Conservation (phyloP, 1,139 yeast species). For the Geotrichum candidum region DNA sequence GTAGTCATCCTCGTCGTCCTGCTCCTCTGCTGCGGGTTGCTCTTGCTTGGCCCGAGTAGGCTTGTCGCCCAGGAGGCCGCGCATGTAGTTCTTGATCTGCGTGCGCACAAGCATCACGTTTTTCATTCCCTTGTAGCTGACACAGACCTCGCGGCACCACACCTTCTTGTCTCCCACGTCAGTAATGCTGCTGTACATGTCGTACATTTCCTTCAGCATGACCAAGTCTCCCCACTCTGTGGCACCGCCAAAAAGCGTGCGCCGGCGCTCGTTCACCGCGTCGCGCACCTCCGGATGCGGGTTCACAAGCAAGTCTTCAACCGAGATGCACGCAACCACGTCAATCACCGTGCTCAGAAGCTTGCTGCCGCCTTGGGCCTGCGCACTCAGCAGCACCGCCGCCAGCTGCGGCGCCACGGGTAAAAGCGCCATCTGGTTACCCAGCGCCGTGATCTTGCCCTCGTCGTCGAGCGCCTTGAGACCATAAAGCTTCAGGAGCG, state of each 20-base stretch:
- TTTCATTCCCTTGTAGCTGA: constrained; percentile 73
- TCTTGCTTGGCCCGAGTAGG: background rate
- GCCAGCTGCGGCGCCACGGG: constrained; percentile 91
- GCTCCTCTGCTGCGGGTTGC: constrained; percentile 1
- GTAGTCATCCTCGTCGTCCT: constrained; percentile 23
- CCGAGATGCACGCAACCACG: constrained; percentile 87
- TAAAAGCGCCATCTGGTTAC: constrained; percentile 76
- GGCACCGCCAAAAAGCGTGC: constrained; percentile 59
- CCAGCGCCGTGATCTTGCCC: constrained; percentile 72
- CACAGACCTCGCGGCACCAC: constrained; percentile 78
- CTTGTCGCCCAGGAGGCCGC: constrained; percentile 18
- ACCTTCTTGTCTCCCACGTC: constrained; percentile 48
- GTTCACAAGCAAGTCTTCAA: constrained; percentile 76
- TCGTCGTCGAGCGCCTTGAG: constrained; percentile 70
- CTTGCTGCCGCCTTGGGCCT: constrained; percentile 43
- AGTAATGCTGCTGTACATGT: constrained; percentile 44
- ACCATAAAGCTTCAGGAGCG: constrained; percentile 70
- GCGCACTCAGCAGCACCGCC: constrained; percentile 74
- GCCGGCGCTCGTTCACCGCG: constrained; percentile 52
- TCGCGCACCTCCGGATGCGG: constrained; percentile 80
- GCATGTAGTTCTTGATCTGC: constrained; percentile 72
- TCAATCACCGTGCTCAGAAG: constrained; percentile 63
- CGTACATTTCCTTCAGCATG: constrained; percentile 72
- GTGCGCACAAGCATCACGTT: constrained; percentile 69
- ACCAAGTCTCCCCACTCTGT: constrained; percentile 72